Evolutionary conservation across 306 rosid species (phyloP).

Genomic region (Acacia melanoxylon): DNA sequence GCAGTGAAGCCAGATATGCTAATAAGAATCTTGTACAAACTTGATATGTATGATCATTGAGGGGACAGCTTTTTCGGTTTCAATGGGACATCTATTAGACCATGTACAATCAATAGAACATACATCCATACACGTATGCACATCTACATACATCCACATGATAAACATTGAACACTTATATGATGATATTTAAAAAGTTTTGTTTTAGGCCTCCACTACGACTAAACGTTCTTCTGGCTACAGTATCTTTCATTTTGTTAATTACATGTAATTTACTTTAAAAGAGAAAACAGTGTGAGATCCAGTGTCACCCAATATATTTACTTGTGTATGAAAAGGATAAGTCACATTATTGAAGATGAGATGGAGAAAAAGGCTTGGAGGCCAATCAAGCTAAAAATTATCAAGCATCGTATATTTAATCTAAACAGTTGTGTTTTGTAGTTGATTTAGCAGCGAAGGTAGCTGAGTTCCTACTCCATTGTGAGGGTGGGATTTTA

Average conservation of each 20-base stretch:
- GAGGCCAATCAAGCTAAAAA: no score
- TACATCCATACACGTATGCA: background rate
- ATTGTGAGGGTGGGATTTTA: no score
- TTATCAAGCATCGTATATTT: background rate
- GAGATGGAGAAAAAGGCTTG: background rate
- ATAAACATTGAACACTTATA: background rate
- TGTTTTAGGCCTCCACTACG: background rate
- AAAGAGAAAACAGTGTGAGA: background rate
- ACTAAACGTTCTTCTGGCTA: background rate
- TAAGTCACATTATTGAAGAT: background rate
- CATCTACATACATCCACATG: background rate
- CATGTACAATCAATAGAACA: background rate
- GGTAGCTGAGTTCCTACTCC: background rate
- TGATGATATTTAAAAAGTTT: background rate
- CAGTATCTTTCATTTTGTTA: background rate
- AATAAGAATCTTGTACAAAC: slow-evolving; percentile 25
- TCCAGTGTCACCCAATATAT: background rate
- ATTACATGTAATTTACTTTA: background rate
- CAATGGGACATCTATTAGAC: background rate
- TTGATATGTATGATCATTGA: background rate
- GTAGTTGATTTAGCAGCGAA: background rate
- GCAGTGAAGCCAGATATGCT: slow-evolving; percentile 26
- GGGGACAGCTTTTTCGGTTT: background rate
- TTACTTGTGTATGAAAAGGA: background rate
- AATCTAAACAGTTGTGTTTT: background rate